Evolutionary conservation across 2,329 filamentous ascomycete species (phyloP), one percentile per base, ranked within the genome.

Genomic region (Aspergillus sp.): DNA sequence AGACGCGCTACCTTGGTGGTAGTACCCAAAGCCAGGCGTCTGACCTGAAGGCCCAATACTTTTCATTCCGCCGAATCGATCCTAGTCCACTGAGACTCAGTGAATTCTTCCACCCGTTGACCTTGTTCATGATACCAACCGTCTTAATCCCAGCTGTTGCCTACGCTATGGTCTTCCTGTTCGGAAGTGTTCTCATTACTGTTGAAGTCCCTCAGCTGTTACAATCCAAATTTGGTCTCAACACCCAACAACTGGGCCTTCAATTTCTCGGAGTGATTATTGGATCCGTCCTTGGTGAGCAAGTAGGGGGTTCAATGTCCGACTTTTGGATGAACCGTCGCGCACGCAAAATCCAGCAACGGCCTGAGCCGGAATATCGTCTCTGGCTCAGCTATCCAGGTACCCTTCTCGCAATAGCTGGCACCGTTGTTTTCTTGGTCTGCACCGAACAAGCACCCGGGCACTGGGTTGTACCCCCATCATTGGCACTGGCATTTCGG

Each of bases 131-230:
- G 6, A 69, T 71, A 41, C 65, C 71, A 0, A 74, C 68, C 33
- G 71, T 81, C 30, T 49, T 75, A 37, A 68, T 82, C 19, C 77
- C 79, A 0, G 69, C 79, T 0, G 61, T 68, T 7, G 70, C 76
- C 2, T 82, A 83, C 56, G 61, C 77, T 6, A 78, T 83, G 69
- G 62, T 79, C 12, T 83, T 83, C 60, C 62, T 75, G 4, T 80
- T 77, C 55, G 71, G 64, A 36, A 74, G 67, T 44, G 72, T 82
- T 27, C 64, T 82, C 49, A 61, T 74, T 39, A 78, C 77, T 0
- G 74, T 83, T 31, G 79, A 83, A 55, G 76, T 83, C 7, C 80
- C 80, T 0, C 74, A 80, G 44, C 65, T 83, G 5, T 77, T 81
- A 53, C 68, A 72, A 5, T 60, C 69, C 32, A 77, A 76, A 48